These are phyloP conservation scores for Coniochaeta sp. DNA, from an alignment of 2,329 filamentous ascomycete genomes.

Conservation along the genomic window DNA sequence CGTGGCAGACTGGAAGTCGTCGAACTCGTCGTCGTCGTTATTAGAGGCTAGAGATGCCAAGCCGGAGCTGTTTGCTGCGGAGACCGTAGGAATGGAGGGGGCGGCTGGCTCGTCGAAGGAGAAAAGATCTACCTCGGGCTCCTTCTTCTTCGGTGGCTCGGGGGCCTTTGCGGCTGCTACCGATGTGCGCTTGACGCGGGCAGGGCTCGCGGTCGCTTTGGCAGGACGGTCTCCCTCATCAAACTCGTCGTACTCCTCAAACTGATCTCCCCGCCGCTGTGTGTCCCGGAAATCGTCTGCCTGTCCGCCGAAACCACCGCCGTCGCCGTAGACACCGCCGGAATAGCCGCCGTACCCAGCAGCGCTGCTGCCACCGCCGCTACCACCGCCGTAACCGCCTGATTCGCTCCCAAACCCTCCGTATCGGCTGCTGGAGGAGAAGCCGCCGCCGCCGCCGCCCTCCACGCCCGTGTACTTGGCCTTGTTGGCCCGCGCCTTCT, in stretches of 20 bases:
- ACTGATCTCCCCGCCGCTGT: slow-evolving; percentile 61
- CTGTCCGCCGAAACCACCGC: slow-evolving; percentile 84
- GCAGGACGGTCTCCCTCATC: slow-evolving; percentile 61
- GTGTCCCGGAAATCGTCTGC: slow-evolving; percentile 62
- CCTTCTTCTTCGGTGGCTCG: slow-evolving; percentile 70
- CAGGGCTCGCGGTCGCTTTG: slow-evolving; percentile 33
- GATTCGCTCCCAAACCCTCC: slow-evolving; percentile 90
- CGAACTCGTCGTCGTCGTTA: slow-evolving; percentile 86
- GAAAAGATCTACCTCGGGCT: slow-evolving; percentile 86
- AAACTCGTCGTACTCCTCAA: slow-evolving; percentile 96
- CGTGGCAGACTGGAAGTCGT: slow-evolving; percentile 90
- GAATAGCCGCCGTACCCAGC: slow-evolving; percentile 50
- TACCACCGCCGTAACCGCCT: slow-evolving; percentile 59
- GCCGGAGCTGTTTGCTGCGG: slow-evolving; percentile 36
- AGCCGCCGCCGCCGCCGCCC: slow-evolving; percentile 61
- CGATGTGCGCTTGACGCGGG: slow-evolving; percentile 36
- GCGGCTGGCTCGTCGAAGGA: slow-evolving; percentile 75
- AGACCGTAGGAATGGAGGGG: slow-evolving; percentile 34
- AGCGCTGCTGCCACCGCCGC: slow-evolving; percentile 49
- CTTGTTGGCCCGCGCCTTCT: slow-evolving; percentile 84
- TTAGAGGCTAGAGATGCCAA: slow-evolving; percentile 39
- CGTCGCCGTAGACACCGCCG: slow-evolving; percentile 84
- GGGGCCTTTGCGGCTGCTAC: slow-evolving; percentile 43
- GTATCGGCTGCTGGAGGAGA: slow-evolving; percentile 55
- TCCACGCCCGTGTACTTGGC: slow-evolving; percentile 96